Evolutionary conservation across 768 basidiomycete genomes (phyloP).

Genomic region (Mrakia frigida): DNA sequence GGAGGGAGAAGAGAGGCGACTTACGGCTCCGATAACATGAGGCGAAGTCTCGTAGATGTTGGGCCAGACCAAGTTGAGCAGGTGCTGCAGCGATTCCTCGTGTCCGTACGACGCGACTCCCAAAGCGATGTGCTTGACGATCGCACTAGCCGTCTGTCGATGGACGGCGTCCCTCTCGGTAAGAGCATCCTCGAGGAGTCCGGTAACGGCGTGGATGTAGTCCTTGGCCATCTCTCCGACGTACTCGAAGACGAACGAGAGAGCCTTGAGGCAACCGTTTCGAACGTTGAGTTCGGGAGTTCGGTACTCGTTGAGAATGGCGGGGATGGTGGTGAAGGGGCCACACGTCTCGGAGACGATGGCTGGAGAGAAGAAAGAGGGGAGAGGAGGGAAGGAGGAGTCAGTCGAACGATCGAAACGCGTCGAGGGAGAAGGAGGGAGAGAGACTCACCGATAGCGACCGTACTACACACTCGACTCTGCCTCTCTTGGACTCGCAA

Average conservation of each 20-base stretch:
- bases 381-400: not conserved
- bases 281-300: conserved; percentile 92
- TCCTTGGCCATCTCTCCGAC: conserved; percentile 93
- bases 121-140: conserved; percentile 94
- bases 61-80: conserved; percentile 98
- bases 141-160: conserved; percentile 94
- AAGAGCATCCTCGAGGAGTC: conserved; percentile 95
- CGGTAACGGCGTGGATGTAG: conserved; percentile 94
- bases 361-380: conserved; percentile 47
- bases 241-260: conserved; percentile 99
- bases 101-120: conserved; percentile 92
- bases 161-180: conserved; percentile 98
- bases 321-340: conserved; percentile 93
- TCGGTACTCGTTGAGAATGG: conserved; percentile 96
- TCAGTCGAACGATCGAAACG: not conserved
- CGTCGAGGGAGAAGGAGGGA: not conserved
- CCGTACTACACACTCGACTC: conserved; percentile 95
- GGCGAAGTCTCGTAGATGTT: conserved; percentile 98
- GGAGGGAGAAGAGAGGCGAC: not conserved
- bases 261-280: conserved; percentile 95
- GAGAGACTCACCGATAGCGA: conserved; percentile 66
- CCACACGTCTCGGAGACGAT: conserved; percentile 47
- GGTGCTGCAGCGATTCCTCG: conserved; percentile 94
- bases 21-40: conserved; percentile 79
- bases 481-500: conserved; percentile 97